Conservation (phyloP, 2,329 filamentous ascomycete species). For the Apiospora phragmitis region DNA sequence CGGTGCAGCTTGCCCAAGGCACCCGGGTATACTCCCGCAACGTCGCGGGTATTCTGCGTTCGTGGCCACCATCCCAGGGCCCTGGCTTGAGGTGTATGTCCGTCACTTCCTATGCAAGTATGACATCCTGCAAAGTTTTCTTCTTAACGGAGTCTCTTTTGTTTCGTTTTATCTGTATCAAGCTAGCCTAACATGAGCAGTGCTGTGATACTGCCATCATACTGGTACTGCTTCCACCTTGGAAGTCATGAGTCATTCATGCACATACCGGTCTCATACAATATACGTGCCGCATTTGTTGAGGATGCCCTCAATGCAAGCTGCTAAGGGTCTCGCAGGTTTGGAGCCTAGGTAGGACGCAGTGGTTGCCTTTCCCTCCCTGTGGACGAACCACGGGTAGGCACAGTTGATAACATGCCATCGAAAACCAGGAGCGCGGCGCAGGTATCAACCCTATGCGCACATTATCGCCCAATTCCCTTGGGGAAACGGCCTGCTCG, state of each 20-base stretch:
- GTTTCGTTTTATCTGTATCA: background rate
- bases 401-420: background rate
- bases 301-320: background rate
- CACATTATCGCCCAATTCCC: background rate
- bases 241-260: background rate
- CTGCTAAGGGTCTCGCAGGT: background rate
- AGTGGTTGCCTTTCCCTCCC: background rate
- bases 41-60: background rate
- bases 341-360: background rate
- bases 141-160: background rate
- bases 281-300: background rate
- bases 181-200: background rate
- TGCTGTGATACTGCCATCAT: background rate
- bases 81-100: background rate
- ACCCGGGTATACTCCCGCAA: background rate
- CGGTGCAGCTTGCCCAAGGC: background rate
- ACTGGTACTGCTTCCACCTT: background rate
- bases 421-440: background rate
- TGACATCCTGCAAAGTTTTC: background rate
- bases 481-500: background rate
- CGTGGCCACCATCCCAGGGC: background rate
- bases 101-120: background rate
- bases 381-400: background rate
- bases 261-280: background rate
- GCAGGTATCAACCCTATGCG: background rate